Percentiles rank a stretch among this genome's conserved stretches.
These are phyloP conservation scores for Barbatosphaeria neglecta DNA, from an alignment of 495 filamentous ascomycete species.

Conservation along the genomic window DNA sequence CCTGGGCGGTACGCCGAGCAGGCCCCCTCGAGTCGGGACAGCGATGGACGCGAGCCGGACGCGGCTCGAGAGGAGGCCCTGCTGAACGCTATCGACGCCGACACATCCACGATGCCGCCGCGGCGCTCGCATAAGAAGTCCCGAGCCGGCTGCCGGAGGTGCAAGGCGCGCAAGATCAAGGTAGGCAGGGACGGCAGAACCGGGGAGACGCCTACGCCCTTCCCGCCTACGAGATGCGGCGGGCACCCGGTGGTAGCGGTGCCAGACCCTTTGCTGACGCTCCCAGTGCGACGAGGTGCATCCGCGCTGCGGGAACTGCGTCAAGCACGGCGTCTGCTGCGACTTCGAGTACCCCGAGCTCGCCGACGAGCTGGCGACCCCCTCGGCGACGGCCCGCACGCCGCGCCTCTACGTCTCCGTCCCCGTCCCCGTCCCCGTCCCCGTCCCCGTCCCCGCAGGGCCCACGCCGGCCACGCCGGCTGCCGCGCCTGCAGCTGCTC, in stretches of 20 bases:
- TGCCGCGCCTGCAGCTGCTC: conserved; percentile 1
- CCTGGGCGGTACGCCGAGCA: too few species aligned
- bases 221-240: too few species aligned
- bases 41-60: too few species aligned
- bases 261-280: too few species aligned
- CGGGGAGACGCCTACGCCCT: too few species aligned
- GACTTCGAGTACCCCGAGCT: conserved; percentile 44
- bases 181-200: conserved; percentile 15
- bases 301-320: conserved; percentile 49
- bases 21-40: too few species aligned
- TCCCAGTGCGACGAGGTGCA: conserved; percentile 51
- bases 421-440: conserved; percentile 4
- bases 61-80: too few species aligned
- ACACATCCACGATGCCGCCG: conserved; percentile 32
- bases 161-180: conserved; percentile 54
- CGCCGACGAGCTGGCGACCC: conserved; percentile 19
- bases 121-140: conserved; percentile 54
- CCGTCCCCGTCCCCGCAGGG: conserved; percentile 10
- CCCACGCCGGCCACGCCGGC: conserved; percentile 13
- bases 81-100: background rate
- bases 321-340: conserved; percentile 51
- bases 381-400: background rate
- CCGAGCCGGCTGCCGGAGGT: conserved; percentile 46
- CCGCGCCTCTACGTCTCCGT: background rate
- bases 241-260: too few species aligned